Conservation (phyloP, 257 asterid genomes). For the Cynanchum wilfordii region DNA sequence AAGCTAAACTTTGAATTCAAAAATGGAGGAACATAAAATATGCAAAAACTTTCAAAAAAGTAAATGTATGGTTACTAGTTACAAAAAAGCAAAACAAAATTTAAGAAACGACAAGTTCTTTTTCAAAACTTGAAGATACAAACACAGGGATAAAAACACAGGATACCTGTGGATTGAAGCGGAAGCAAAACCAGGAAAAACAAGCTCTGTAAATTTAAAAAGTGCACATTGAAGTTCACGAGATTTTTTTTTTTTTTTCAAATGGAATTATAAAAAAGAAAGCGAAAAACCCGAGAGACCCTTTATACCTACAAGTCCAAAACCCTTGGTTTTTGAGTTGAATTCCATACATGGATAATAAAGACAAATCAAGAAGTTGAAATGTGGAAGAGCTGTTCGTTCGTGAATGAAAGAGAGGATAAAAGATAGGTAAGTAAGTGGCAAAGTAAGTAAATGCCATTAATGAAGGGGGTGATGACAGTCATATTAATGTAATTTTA, state of each 20-base stretch:
- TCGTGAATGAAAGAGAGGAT: constrained; percentile 12
- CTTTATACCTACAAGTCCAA: constrained; percentile 1
- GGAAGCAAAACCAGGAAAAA: constrained; percentile 31
- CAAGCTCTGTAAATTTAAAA: constrained; percentile 9
- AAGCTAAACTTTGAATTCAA: constrained; percentile 22
- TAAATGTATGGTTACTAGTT: constrained; percentile 16
- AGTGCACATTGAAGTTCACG: constrained; percentile 35
- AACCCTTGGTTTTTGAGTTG: constrained; percentile 8
- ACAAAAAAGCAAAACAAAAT: constrained; percentile 31
- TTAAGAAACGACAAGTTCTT: constrained; percentile 32
- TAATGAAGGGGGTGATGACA: constrained; percentile 34
- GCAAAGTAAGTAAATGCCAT: constrained; percentile 46
- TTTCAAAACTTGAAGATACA: constrained; percentile 22
- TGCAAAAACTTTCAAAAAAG: constrained; percentile 6
- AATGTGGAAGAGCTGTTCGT: not conserved
- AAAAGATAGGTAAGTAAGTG: constrained; percentile 26
- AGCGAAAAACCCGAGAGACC: constrained; percentile 33
- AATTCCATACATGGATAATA: not conserved
- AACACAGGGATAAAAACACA: constrained; percentile 34
- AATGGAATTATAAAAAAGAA: constrained; percentile 8
- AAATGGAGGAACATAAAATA: constrained; percentile 12
- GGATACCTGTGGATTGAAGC: constrained; percentile 58
- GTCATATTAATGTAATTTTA: constrained; percentile 9
- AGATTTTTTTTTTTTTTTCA: constrained; percentile 16
- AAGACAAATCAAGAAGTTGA: constrained; percentile 7